These are phyloP conservation scores for Hepatocystis sp. DNA, from an alignment of 169 alveolate genomes.

Conservation along the genomic window DNA sequence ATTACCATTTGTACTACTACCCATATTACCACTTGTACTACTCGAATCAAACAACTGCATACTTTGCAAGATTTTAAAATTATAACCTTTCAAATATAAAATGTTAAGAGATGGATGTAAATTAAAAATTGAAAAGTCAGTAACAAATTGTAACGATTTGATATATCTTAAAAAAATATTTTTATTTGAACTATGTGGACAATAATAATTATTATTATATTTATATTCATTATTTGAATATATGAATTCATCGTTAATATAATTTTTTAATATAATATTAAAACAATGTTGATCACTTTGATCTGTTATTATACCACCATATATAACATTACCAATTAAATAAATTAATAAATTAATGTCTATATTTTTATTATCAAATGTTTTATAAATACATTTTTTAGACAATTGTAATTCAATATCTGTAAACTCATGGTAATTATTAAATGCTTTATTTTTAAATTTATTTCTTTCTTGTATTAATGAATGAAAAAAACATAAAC, in stretches of 20 bases:
- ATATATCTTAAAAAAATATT: slow-evolving; percentile 56
- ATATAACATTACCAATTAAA: slow-evolving; percentile 64
- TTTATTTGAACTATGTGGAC: slow-evolving; percentile 75
- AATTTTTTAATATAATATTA: slow-evolving; percentile 54
- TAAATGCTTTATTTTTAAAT: slow-evolving; percentile 67
- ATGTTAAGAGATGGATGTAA: slow-evolving; percentile 61
- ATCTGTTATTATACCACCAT: slow-evolving; percentile 76
- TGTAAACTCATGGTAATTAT: slow-evolving; percentile 52
- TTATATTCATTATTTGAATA: slow-evolving; percentile 62
- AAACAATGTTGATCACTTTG: slow-evolving; percentile 60
- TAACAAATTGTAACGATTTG: slow-evolving; percentile 48
- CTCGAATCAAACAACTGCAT: slow-evolving; percentile 29
- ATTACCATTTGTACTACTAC: no score
- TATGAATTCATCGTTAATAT: slow-evolving; percentile 43
- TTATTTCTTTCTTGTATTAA: slow-evolving; percentile 69
- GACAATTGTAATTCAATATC: slow-evolving; percentile 67
- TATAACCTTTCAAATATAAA: slow-evolving; percentile 56
- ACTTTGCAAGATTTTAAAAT: slow-evolving; percentile 62
- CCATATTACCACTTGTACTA: no score
- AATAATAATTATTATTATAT: slow-evolving; percentile 38
- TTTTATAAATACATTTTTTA: slow-evolving; percentile 40
- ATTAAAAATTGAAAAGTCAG: slow-evolving; percentile 73
- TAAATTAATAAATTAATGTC: slow-evolving; percentile 57
- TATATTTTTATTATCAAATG: slow-evolving; percentile 47
- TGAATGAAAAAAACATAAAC: slow-evolving; percentile 69